phyloP scores from a whole-genome alignment of 1,284 basidiomycete species.

The Leccinum laetum region DNA sequence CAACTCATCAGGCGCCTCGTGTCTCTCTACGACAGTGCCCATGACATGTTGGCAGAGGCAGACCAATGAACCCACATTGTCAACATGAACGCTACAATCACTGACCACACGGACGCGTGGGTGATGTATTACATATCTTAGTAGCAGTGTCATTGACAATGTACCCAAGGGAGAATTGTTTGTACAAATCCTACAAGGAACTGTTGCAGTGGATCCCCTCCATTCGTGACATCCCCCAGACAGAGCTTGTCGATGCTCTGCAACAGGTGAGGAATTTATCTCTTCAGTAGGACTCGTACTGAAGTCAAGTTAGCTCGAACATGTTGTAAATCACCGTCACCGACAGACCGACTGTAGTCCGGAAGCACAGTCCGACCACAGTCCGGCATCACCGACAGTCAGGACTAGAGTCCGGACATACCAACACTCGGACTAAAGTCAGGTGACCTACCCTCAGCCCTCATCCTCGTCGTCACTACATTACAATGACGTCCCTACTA shows the following conservation, averaged over 20 bases:
- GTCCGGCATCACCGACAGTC: no score
- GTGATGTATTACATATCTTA: background rate
- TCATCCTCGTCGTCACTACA: no score
- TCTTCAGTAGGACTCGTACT: background rate
- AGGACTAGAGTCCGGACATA: no score
- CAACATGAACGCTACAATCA: background rate
- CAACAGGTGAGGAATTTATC: background rate
- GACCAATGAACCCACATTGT: background rate
- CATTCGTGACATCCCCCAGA: background rate
- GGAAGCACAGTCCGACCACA: no score
- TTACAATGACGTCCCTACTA: no score
- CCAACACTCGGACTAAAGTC: no score
- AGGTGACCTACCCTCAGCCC: no score
- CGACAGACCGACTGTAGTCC: no score
- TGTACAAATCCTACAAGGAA: background rate
- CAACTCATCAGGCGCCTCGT: background rate
- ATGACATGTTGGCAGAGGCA: slow-evolving; percentile 3
- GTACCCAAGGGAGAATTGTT: background rate
- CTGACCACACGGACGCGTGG: background rate
- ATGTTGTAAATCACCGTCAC: no score
- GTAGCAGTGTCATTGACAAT: background rate
- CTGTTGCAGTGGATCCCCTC: background rate
- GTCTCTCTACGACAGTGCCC: background rate
- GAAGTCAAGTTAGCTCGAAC: background rate
- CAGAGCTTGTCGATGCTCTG: background rate